phyloP scores from a whole-genome alignment of 176 grass and related monocot genomes.

The Ananas comosus region DNA sequence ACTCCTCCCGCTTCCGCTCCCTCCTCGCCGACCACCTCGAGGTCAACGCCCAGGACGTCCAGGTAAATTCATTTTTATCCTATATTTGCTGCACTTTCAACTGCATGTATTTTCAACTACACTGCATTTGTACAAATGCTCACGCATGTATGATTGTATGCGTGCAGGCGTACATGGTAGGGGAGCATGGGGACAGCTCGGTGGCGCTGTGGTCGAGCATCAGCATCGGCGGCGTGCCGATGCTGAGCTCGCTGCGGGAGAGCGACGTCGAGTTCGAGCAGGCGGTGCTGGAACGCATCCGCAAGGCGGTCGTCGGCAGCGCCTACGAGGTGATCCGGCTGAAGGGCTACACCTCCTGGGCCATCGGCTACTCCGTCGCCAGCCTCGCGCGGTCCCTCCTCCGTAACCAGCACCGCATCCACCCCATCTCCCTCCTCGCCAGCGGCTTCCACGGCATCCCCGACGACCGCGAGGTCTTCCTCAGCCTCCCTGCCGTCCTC shows the following conservation, averaged over 20 bases:
- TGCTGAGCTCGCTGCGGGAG: constrained; percentile 43
- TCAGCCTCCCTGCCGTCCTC: constrained; percentile 61
- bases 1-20: constrained; percentile 57
- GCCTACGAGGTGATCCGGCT: constrained; percentile 74
- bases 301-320: constrained; percentile 43
- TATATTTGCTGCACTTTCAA: not conserved
- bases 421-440: constrained; percentile 69
- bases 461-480: constrained; percentile 53
- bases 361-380: constrained; percentile 78
- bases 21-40: constrained; percentile 63
- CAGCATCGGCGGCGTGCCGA: constrained; percentile 48
- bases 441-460: constrained; percentile 51
- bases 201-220: constrained; percentile 75
- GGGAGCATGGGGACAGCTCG: constrained; percentile 78
- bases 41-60: constrained; percentile 70
- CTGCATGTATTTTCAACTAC: not conserved
- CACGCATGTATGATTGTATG: too few species aligned
- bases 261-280: constrained; percentile 33
- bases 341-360: constrained; percentile 82
- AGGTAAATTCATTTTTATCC: constrained; percentile 37
- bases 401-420: constrained; percentile 67
- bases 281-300: constrained; percentile 41
- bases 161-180: constrained; percentile 69
- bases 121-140: not conserved
- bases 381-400: constrained; percentile 50